Evolutionary conservation across 345 rosid genomes (phyloP), one percentile per base, ranked within the genome.

Genomic region (Salix suchowensis): DNA sequence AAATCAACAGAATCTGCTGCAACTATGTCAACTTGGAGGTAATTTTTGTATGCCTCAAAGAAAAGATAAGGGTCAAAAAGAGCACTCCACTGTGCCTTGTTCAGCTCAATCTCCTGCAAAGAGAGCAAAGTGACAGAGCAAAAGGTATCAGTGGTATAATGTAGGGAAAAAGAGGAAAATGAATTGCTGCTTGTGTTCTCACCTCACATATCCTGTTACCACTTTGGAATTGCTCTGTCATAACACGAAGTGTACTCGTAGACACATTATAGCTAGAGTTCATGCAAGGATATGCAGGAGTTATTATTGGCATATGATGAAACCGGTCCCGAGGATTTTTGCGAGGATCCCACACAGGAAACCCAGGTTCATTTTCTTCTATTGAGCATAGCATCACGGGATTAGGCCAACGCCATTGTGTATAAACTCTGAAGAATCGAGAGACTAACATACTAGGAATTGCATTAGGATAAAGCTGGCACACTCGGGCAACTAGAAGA

Each of bases 281-380:
- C 96, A 91, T 91, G 71, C 96, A 89, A 65, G 96, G 96, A 68
- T 91, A 91, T 30, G 96, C 93, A 73, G 96, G 96, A 71, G 96
- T 91, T 77, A 89, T 87, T 58, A 89, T 91, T 52, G 93, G 96
- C 93, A 89, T 91, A 46, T 74, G 91, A 83, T 91, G 92, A 71
- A 68, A 81, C 4, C 92, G 84, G 75, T 91, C 96, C 0, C 92
- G 87, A 68, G 84, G 91, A 72, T 91, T 87, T 82, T 85, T 87
- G 40, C 92, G 87, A 78, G 91, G 91, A 83, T 89, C 90, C 93
- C 96, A 89, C 15, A 88, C 84, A 32, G 90, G 87, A 80, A 89
- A 89, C 15, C 92, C 91, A 78, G 84, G 90, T 42, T 84, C 87
- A 78, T 86, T 88, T 80, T 88, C 92, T 79, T 88, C 90, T 58